A percentile compares a stretch with the other conserved stretches of the same genome.
Evolutionary conservation across 1,284 basidiomycete species (phyloP).

Genomic region (Ceratobasidium sp.): DNA sequence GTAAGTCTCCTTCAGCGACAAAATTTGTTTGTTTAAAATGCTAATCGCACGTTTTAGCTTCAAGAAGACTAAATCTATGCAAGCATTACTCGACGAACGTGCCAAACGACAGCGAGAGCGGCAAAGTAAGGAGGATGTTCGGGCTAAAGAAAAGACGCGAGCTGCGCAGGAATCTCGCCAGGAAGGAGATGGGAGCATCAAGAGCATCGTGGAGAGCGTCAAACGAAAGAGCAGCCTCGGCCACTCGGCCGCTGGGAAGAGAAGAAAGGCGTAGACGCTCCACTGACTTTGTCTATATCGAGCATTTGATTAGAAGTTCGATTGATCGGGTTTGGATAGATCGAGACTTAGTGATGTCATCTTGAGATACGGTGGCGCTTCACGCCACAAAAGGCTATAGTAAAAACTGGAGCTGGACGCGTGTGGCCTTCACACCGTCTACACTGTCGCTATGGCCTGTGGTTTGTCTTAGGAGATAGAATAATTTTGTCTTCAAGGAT

Average conservation of each 20-base stretch:
- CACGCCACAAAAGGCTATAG: not conserved
- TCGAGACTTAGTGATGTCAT: constrained; percentile 27
- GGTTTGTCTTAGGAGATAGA: not conserved
- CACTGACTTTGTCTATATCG: constrained; percentile 4
- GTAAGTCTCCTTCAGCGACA: constrained; percentile 64
- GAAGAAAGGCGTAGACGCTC: constrained; percentile 15
- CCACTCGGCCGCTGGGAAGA: constrained; percentile 8
- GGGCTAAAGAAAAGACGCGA: not conserved
- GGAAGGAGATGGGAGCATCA: constrained; percentile 64
- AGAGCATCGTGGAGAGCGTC: constrained; percentile 83
- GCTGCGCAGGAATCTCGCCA: not conserved
- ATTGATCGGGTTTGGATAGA: constrained; percentile 34
- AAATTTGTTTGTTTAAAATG: constrained; percentile 17
- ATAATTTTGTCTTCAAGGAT: not conserved
- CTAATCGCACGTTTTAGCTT: constrained; percentile 66
- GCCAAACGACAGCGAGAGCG: constrained; percentile 69
- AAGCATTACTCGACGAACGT: constrained; percentile 80
- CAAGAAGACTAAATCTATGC: constrained; percentile 91
- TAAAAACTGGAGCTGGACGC: not conserved
- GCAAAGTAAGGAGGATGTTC: constrained; percentile 47
- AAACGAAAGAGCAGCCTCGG: constrained; percentile 72
- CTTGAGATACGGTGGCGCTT: too few relatives aligned
- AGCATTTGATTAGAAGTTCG: constrained; percentile 22
- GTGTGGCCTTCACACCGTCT: too few relatives aligned
- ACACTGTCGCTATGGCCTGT: too few relatives aligned